Evolutionary conservation across 805 yeast genomes (phyloP).

Genomic region (Debaryomyces castellii): DNA sequence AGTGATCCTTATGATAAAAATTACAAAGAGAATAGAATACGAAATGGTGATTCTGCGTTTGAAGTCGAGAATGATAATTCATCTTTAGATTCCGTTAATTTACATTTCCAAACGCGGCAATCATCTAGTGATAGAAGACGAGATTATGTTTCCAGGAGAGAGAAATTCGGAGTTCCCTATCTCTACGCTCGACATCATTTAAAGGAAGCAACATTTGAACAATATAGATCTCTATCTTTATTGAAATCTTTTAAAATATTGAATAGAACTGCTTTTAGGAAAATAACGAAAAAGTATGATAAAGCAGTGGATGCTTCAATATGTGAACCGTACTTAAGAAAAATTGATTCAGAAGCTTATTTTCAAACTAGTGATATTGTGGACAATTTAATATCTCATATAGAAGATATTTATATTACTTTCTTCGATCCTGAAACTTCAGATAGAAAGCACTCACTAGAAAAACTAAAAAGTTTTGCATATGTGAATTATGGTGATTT

Average conservation of each 20-base stretch:
- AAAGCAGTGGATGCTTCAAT: slow-evolving; percentile 55
- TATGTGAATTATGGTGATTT: slow-evolving; percentile 31
- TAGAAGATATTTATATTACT: slow-evolving; percentile 66
- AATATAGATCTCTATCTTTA: slow-evolving; percentile 70
- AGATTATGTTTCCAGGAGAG: slow-evolving; percentile 47
- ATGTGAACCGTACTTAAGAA: slow-evolving; percentile 52
- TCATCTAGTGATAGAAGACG: slow-evolving; percentile 28
- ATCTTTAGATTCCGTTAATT: slow-evolving; percentile 9
- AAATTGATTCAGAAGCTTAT: slow-evolving; percentile 51
- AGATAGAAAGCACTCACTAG: slow-evolving; percentile 68
- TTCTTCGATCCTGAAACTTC: slow-evolving; percentile 55
- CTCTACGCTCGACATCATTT: slow-evolving; percentile 64
- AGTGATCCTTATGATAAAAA: slow-evolving; percentile 26
- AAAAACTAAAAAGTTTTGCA: slow-evolving; percentile 53
- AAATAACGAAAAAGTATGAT: slow-evolving; percentile 87
- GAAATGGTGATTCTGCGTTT: slow-evolving; percentile 27
- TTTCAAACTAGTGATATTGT: slow-evolving; percentile 63
- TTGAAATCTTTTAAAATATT: slow-evolving; percentile 68
- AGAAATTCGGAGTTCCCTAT: slow-evolving; percentile 51
- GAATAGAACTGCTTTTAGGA: slow-evolving; percentile 86
- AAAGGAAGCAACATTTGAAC: slow-evolving; percentile 68
- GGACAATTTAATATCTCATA: slow-evolving; percentile 60
- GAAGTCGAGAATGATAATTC: slow-evolving; percentile 10
- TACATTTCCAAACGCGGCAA: background rate
- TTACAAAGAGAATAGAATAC: slow-evolving; percentile 35